phyloP scores from a whole-genome alignment of 176 grass and related monocot genomes.

The Juncus inflexus region DNA sequence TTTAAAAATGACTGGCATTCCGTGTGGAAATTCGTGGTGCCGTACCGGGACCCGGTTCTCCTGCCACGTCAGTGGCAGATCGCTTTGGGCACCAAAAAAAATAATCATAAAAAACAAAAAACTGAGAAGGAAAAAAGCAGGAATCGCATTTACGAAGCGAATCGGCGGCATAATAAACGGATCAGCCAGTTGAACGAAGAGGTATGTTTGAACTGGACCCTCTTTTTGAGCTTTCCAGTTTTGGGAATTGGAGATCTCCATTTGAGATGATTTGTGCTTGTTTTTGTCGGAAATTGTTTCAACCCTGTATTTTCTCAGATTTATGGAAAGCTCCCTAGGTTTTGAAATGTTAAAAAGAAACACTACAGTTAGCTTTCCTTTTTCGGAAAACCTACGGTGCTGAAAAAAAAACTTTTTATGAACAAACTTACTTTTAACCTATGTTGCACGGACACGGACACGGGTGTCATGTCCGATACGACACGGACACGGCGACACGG shows the following conservation, averaged over 20 bases:
- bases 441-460: too few relatives aligned
- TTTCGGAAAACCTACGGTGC: too few relatives aligned
- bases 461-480: too few relatives aligned
- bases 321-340: too few relatives aligned
- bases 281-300: too few relatives aligned
- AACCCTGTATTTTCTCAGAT: too few relatives aligned
- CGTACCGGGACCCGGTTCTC: conserved; percentile 71
- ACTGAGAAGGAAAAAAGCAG: conserved; percentile 56
- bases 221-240: neutral
- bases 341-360: too few relatives aligned
- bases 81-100: conserved; percentile 72
- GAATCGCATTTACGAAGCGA: conserved; percentile 49
- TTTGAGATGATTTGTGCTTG: too few relatives aligned
- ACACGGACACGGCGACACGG: too few relatives aligned
- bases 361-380: too few relatives aligned
- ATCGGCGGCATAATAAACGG: conserved; percentile 45
- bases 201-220: neutral
- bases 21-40: conserved; percentile 73
- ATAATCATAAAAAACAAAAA: conserved; percentile 68
- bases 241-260: neutral
- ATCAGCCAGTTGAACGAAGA: neutral
- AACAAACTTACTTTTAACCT: too few relatives aligned
- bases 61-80: conserved; percentile 80
- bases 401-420: too few relatives aligned
- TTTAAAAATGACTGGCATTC: conserved; percentile 88